Conservation (phyloP, 202 grass and related monocot genomes). For the Schoenoplectus triqueter region DNA sequence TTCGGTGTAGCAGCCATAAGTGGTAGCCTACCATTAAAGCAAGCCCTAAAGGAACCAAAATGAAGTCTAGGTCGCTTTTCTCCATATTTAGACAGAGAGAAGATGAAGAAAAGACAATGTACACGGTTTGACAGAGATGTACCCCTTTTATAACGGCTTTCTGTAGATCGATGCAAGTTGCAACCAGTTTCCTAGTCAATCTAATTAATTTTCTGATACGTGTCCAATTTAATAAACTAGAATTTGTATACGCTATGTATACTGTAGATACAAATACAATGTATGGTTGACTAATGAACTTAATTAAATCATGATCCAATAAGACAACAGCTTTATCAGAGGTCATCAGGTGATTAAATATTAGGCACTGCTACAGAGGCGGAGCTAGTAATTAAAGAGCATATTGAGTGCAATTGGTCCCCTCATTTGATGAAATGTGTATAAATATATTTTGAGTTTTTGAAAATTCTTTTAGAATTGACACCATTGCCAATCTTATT, state of each 20-base stretch:
- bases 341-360: no score
- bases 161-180: not conserved
- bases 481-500: no score
- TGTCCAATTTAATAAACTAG: not conserved
- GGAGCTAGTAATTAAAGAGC: no score
- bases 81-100: conserved; percentile 41
- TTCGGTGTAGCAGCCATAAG: conserved; percentile 65
- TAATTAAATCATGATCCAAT: not conserved
- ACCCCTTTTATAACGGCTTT: not conserved
- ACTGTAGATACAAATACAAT: not conserved
- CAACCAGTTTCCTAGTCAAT: not conserved
- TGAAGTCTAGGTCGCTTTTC: conserved; percentile 54
- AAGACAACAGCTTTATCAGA: not conserved
- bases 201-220: not conserved
- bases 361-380: no score
- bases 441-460: no score
- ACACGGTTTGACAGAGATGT: not conserved
- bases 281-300: not conserved
- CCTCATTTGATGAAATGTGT: no score
- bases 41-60: conserved; percentile 68
- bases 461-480: no score
- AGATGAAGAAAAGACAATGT: not conserved
- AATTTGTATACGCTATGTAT: not conserved
- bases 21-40: conserved; percentile 57
- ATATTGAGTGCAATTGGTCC: no score